phyloP scores from a whole-genome alignment of 352 stramenopile genomes.

The Phytopythium aichiense region DNA sequence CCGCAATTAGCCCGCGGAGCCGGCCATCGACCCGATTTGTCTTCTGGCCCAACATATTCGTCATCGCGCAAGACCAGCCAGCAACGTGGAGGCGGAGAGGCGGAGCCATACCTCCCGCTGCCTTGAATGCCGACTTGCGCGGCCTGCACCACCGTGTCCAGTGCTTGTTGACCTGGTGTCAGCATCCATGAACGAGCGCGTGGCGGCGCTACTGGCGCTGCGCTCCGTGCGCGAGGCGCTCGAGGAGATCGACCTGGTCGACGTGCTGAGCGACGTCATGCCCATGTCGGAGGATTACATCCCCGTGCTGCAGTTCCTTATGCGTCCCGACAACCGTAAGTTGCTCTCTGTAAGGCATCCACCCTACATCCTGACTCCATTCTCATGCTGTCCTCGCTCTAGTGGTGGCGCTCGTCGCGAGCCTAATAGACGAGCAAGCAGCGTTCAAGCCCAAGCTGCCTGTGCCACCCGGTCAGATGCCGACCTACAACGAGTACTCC shows the following conservation, averaged over 20 bases:
- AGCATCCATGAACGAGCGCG: constrained; percentile 36
- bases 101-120: not conserved
- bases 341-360: not conserved
- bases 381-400: not conserved
- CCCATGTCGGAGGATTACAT: constrained; percentile 56
- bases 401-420: constrained; percentile 45
- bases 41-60: not conserved
- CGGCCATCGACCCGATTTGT: not conserved
- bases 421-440: constrained; percentile 44
- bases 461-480: constrained; percentile 23
- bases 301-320: constrained; percentile 53
- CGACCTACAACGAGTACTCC: constrained; percentile 57
- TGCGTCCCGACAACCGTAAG: constrained; percentile 57
- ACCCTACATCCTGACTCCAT: too few relatives aligned
- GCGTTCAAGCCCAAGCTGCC: not conserved
- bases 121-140: constrained; percentile 1
- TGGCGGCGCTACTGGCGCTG: constrained; percentile 42
- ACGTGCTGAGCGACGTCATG: constrained; percentile 42
- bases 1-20: not conserved
- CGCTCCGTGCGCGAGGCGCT: constrained; percentile 37
- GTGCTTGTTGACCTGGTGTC: not conserved
- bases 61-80: not conserved
- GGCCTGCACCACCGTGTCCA: not conserved
- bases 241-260: constrained; percentile 40
- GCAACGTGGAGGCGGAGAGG: not conserved